Conservation (phyloP, 768 basidiomycete genomes). For the Pleurotus cornucopiae region DNA sequence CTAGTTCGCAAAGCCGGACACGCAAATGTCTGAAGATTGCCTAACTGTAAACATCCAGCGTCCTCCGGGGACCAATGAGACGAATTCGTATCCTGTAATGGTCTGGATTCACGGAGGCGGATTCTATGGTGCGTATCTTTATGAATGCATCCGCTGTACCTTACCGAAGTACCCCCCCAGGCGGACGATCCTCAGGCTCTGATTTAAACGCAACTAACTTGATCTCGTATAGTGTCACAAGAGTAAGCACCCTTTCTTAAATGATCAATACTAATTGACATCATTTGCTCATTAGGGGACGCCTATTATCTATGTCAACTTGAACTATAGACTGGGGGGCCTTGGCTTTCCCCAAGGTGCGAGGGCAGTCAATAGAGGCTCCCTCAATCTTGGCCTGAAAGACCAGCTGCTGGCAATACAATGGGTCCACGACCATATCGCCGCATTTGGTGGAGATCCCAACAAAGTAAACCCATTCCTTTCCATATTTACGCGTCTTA, state of each 20-base stretch:
- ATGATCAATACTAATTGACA: too few species aligned
- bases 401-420: conserved; percentile 37
- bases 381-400: conserved; percentile 34
- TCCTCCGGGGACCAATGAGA: conserved; percentile 21
- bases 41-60: conserved; percentile 40
- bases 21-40: conserved; percentile 38
- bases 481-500: too few species aligned
- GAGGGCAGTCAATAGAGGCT: conserved; percentile 27
- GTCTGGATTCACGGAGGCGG: conserved; percentile 11
- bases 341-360: conserved; percentile 40
- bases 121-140: conserved; percentile 5
- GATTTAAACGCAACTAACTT: conserved; percentile 26
- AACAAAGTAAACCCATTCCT: conserved; percentile 23
- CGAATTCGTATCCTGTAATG: conserved; percentile 7
- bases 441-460: conserved; percentile 52
- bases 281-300: conserved; percentile 17
- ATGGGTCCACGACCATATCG: conserved; percentile 55
- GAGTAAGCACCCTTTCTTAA: conserved; percentile 12
- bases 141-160: too few species aligned
- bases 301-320: conserved; percentile 41
- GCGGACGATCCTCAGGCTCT: conserved; percentile 7
- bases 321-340: conserved; percentile 45
- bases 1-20: background rate
- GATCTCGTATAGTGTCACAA: conserved; percentile 18
- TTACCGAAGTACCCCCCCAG: background rate